Evolutionary conservation across 805 yeast species (phyloP).

Genomic region (Pichia thaimueangensis): DNA sequence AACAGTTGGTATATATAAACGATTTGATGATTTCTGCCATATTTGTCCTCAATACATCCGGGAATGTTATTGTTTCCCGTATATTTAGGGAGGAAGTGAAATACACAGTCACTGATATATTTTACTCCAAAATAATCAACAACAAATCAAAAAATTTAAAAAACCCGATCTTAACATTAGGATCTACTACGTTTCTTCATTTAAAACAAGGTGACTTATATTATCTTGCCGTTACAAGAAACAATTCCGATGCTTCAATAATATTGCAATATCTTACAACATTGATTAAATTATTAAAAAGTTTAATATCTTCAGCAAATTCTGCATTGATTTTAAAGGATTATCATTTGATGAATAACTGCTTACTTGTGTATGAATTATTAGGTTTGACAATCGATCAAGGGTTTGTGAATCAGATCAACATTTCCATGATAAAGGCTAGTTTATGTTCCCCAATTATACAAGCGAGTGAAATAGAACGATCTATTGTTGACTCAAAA

Average conservation of each 20-base stretch:
- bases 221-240: slow-evolving; percentile 83
- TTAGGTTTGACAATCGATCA: slow-evolving; percentile 71
- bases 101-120: slow-evolving; percentile 76
- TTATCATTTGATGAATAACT: slow-evolving; percentile 47
- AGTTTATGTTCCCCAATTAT: slow-evolving; percentile 21
- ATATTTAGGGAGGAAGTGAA: slow-evolving; percentile 69
- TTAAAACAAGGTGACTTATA: slow-evolving; percentile 59
- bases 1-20: too few relatives aligned
- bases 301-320: slow-evolving; percentile 35
- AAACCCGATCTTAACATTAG: slow-evolving; percentile 75
- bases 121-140: slow-evolving; percentile 85
- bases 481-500: too few relatives aligned
- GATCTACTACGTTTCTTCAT: slow-evolving; percentile 87
- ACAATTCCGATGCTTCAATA: slow-evolving; percentile 77
- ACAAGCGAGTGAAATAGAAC: too few relatives aligned
- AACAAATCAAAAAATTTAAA: slow-evolving; percentile 40
- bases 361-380: slow-evolving; percentile 65
- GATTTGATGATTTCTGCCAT: slow-evolving; percentile 78
- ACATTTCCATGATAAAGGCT: slow-evolving; percentile 36
- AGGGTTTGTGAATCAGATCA: slow-evolving; percentile 72
- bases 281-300: slow-evolving; percentile 47
- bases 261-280: slow-evolving; percentile 74
- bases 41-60: slow-evolving; percentile 70
- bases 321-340: slow-evolving; percentile 18
- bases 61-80: slow-evolving; percentile 76